phyloP scores from a whole-genome alignment of 345 rosid genomes.

The Balakata baccata region DNA sequence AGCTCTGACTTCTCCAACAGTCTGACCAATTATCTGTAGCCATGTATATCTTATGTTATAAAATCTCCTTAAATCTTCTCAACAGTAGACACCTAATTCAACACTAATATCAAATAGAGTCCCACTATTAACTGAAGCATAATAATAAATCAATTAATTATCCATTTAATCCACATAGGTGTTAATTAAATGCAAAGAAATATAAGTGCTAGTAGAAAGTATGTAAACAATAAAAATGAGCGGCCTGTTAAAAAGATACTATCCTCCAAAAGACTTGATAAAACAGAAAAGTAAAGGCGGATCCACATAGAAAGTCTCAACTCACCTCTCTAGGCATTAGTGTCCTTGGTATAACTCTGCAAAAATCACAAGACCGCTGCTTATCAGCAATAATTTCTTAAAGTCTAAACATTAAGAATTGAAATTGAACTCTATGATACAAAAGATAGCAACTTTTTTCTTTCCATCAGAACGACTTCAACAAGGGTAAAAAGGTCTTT shows the following conservation, averaged over 20 bases:
- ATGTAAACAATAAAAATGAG: neutral
- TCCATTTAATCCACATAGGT: neutral
- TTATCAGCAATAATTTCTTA: neutral
- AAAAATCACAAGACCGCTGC: conserved; percentile 10
- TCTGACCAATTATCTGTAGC: conserved; percentile 68
- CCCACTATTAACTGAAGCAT: neutral
- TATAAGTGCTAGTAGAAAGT: too few relatives aligned
- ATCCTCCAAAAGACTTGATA: neutral
- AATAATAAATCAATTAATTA: neutral
- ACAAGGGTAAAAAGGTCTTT: conserved; percentile 1
- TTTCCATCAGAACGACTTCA: neutral
- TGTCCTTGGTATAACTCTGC: conserved; percentile 83
- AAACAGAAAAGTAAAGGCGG: conserved; percentile 2
- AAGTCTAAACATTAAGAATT: neutral
- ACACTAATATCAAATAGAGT: neutral
- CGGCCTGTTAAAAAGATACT: neutral
- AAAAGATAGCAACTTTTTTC: neutral
- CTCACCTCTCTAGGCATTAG: conserved; percentile 87
- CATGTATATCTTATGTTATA: neutral
- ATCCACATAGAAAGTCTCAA: neutral
- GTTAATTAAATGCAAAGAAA: neutral
- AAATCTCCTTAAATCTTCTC: neutral
- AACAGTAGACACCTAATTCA: neutral
- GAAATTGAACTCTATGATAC: neutral
- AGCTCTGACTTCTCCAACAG: conserved; percentile 86